phyloP scores from a whole-genome alignment of 2,329 filamentous ascomycete species.

The Scopulariopsis brevicaulis region DNA sequence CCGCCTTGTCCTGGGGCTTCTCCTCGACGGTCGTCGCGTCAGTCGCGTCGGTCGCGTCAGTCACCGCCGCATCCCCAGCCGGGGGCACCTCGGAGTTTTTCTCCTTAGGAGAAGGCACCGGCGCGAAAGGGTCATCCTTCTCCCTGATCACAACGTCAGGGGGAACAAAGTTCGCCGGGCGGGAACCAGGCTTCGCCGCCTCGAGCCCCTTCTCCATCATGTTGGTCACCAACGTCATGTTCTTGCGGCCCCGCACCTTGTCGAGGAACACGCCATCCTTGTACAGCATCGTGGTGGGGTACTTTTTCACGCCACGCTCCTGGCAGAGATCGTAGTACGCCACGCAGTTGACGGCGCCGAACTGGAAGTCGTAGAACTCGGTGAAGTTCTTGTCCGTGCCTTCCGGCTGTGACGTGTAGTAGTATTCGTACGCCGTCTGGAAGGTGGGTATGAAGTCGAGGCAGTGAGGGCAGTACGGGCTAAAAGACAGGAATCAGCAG shows the following conservation, averaged over 20 bases:
- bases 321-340: conserved; percentile 70
- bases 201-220: conserved; percentile 71
- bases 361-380: conserved; percentile 79
- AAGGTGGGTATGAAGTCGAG: conserved; percentile 68
- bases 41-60: not conserved
- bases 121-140: conserved; percentile 14
- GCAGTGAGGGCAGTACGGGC: conserved; percentile 62
- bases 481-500: conserved; percentile 17
- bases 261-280: conserved; percentile 63
- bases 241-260: conserved; percentile 53
- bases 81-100: conserved; percentile 4
- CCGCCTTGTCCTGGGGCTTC: not conserved
- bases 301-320: conserved; percentile 55
- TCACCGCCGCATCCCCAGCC: not conserved
- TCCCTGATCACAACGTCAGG: conserved; percentile 54
- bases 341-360: conserved; percentile 76
- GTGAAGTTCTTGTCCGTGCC: conserved; percentile 54
- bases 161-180: conserved; percentile 55
- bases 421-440: conserved; percentile 92
- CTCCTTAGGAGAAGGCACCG: conserved; percentile 2
- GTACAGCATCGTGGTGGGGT: conserved; percentile 69
- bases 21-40: not conserved
- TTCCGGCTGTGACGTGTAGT: conserved; percentile 70
- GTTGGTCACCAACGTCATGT: conserved; percentile 52
- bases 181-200: conserved; percentile 66